phyloP scores from a whole-genome alignment of 805 yeast genomes.

The Spathaspora gorwiae region DNA sequence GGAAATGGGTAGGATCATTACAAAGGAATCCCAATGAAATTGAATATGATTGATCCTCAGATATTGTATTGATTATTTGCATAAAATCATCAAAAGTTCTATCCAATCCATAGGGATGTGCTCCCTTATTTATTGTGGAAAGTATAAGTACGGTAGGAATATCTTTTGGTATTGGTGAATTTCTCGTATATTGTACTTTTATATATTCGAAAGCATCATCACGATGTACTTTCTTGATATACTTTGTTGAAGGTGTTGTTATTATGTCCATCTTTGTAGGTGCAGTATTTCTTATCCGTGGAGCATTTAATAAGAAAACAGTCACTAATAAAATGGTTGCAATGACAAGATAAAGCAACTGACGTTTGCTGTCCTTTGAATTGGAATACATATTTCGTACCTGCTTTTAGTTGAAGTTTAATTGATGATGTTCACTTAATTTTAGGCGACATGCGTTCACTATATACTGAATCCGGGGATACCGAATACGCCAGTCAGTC shows the following conservation, averaged over 20 bases:
- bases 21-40: constrained; percentile 26
- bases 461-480: no score
- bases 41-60: constrained; percentile 8
- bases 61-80: constrained; percentile 19
- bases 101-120: constrained; percentile 31
- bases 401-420: no score
- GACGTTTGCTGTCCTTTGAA: background rate
- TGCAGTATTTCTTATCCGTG: background rate
- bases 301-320: background rate
- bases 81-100: constrained; percentile 30
- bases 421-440: no score
- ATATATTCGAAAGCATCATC: background rate
- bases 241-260: background rate
- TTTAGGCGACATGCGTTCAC: no score
- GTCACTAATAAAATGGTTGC: background rate
- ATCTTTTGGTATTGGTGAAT: background rate
- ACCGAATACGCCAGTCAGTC: no score
- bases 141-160: constrained; percentile 8
- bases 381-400: no score
- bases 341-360: background rate
- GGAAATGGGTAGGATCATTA: constrained; percentile 22
- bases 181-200: background rate
- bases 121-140: constrained; percentile 20
- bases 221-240: background rate
- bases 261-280: background rate